These are phyloP conservation scores for Fusarium sarcochroum DNA, from an alignment of 2,329 filamentous ascomycete species.

Conservation along the genomic window DNA sequence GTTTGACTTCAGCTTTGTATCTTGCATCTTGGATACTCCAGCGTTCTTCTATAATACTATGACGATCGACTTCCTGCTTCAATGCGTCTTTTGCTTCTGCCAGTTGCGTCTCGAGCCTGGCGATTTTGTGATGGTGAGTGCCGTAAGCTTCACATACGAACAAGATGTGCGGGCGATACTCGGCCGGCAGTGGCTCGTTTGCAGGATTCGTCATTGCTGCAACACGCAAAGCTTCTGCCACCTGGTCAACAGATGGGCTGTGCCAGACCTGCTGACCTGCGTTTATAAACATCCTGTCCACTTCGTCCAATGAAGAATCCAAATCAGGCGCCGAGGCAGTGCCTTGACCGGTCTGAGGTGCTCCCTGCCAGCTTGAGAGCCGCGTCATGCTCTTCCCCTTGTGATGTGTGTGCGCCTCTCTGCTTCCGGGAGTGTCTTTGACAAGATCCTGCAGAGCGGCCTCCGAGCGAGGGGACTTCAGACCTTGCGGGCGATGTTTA, in stretches of 20 bases:
- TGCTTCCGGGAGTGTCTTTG: conserved; percentile 10
- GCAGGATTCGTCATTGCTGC: conserved; percentile 57
- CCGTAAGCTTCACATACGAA: conserved; percentile 56
- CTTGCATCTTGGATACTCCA: conserved; percentile 44
- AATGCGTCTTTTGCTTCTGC: conserved; percentile 54
- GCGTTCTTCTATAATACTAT: conserved; percentile 40
- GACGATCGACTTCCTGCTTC: conserved; percentile 55
- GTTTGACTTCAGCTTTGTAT: conserved; percentile 51
- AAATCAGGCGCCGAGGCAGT: not conserved
- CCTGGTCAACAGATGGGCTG: conserved; percentile 60
- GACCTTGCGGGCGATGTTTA: conserved; percentile 40
- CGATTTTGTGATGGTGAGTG: conserved; percentile 47
- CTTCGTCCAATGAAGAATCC: conserved; percentile 18
- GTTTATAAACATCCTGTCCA: conserved; percentile 35
- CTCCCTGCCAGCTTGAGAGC: conserved; percentile 35
- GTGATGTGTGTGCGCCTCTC: conserved; percentile 5
- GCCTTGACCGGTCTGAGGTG: not conserved
- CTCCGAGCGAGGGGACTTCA: conserved; percentile 42
- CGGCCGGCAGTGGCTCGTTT: conserved; percentile 54
- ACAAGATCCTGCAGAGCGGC: conserved; percentile 37
- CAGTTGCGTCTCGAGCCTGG: conserved; percentile 55
- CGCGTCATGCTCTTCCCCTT: conserved; percentile 21
- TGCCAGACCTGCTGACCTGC: conserved; percentile 51
- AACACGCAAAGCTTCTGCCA: conserved; percentile 61
- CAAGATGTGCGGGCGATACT: conserved; percentile 60